These are phyloP conservation scores for Pseudogymnoascus sp. DNA, from an alignment of 2,329 filamentous ascomycete species.

Conservation along the genomic window DNA sequence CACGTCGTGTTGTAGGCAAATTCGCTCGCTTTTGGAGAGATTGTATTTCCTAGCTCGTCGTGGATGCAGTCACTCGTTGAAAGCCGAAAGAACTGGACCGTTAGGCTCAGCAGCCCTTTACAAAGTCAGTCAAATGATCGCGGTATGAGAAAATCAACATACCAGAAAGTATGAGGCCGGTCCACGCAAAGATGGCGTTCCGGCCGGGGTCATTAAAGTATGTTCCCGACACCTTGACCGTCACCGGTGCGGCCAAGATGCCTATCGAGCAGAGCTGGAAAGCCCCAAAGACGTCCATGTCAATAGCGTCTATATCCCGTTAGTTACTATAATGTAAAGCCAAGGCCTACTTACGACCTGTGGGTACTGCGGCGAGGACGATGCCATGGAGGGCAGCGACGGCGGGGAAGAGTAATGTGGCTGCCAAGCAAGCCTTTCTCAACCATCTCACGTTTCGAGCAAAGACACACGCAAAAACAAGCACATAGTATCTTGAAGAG, in stretches of 20 bases:
- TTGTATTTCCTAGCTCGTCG: conserved; percentile 32
- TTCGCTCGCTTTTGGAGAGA: conserved; percentile 28
- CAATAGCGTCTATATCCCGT: conserved; percentile 45
- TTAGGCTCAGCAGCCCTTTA: conserved; percentile 51
- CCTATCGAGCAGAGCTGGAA: conserved; percentile 62
- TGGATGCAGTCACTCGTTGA: conserved; percentile 36
- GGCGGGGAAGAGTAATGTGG: conserved; percentile 54
- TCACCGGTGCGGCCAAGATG: conserved; percentile 56
- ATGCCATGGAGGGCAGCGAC: conserved; percentile 59
- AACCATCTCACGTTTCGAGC: conserved; percentile 57
- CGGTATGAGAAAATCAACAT: conserved; percentile 18
- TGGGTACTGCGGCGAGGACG: conserved; percentile 51
- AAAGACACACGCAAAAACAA: conserved; percentile 56
- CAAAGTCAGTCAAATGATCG: conserved; percentile 4
- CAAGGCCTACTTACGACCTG: conserved; percentile 40
- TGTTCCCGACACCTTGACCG: conserved; percentile 52
- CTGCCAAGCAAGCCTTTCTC: conserved; percentile 55
- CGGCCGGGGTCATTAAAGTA: conserved; percentile 58
- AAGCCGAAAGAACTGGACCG: conserved; percentile 57
- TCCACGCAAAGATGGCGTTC: conserved; percentile 63
- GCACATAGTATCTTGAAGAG: conserved; percentile 50
- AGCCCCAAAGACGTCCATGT: conserved; percentile 62
- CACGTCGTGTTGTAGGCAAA: conserved; percentile 45
- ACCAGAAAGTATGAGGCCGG: conserved; percentile 53
- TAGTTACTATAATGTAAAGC: neutral